Conservation (phyloP, 495 filamentous ascomycete species). For the Aspergillus biplanus region DNA sequence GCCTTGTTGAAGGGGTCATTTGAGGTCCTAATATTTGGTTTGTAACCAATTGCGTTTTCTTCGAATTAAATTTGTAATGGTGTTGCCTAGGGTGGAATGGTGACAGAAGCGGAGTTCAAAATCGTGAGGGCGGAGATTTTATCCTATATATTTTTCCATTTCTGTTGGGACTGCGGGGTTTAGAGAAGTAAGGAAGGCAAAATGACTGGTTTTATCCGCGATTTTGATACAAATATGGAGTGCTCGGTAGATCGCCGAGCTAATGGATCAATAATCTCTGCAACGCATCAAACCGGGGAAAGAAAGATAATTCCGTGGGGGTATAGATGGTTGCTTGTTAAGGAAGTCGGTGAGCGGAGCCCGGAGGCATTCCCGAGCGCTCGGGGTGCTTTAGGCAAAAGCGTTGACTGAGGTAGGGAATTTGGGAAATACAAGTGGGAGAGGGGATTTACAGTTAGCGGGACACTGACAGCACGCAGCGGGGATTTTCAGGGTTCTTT, state of each 20-base stretch:
- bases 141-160: slow-evolving; percentile 13
- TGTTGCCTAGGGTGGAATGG: not conserved
- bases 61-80: not conserved
- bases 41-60: not conserved
- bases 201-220: not conserved
- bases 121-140: not conserved
- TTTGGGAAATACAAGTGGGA: not conserved
- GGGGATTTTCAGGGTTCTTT: too few relatives aligned
- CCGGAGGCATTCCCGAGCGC: slow-evolving; percentile 16
- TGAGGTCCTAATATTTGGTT: not conserved
- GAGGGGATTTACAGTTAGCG: not conserved
- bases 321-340: slow-evolving; percentile 32
- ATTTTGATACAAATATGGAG: not conserved
- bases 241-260: slow-evolving; percentile 8
- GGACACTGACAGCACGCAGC: too few relatives aligned
- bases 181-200: not conserved
- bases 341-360: slow-evolving; percentile 43
- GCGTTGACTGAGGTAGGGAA: not conserved
- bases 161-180: not conserved
- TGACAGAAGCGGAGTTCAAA: not conserved
- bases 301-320: slow-evolving; percentile 21
- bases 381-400: not conserved
- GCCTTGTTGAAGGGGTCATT: slow-evolving; percentile 37
- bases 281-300: slow-evolving; percentile 25
- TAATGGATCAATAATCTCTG: slow-evolving; percentile 12